Conservation (phyloP, 2,329 filamentous ascomycete genomes). For the Aspergillus tamarii region DNA sequence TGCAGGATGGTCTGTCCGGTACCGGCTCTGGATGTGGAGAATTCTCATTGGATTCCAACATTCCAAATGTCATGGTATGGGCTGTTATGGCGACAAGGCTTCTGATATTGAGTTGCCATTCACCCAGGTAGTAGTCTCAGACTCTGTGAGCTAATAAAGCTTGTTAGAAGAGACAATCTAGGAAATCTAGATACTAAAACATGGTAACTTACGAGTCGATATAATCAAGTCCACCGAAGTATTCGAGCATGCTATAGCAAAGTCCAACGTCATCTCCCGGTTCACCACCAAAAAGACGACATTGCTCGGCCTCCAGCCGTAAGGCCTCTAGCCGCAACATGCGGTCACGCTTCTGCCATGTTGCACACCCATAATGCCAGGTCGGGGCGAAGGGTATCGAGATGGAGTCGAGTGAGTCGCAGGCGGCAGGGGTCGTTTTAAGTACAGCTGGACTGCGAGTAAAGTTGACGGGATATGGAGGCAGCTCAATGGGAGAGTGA, state of each 20-base stretch:
- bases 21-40: constrained; percentile 12
- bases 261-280: constrained; percentile 48
- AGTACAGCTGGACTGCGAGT: constrained; percentile 7
- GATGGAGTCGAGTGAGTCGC: constrained; percentile 28
- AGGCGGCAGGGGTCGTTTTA: constrained; percentile 22
- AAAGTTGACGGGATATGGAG: constrained; percentile 21
- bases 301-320: constrained; percentile 45
- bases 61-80: constrained; percentile 5
- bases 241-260: constrained; percentile 54
- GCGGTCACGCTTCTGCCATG: constrained; percentile 44
- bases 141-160: constrained; percentile 13
- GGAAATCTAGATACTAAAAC: background rate
- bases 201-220: constrained; percentile 44
- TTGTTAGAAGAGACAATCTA: constrained; percentile 6
- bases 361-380: constrained; percentile 47
- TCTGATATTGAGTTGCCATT: constrained; percentile 15
- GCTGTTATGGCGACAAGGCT: background rate
- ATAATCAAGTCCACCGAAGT: constrained; percentile 54
- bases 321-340: constrained; percentile 32
- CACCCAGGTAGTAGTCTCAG: constrained; percentile 32
- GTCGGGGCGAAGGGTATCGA: constrained; percentile 38
- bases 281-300: constrained; percentile 50
- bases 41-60: constrained; percentile 9
- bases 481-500: constrained; percentile 24
- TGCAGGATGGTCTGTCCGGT: constrained; percentile 15